Evolutionary conservation across 2,329 filamentous ascomycete species (phyloP), one percentile per base, ranked within the genome.

Genomic region (Diaporthe sp.): DNA sequence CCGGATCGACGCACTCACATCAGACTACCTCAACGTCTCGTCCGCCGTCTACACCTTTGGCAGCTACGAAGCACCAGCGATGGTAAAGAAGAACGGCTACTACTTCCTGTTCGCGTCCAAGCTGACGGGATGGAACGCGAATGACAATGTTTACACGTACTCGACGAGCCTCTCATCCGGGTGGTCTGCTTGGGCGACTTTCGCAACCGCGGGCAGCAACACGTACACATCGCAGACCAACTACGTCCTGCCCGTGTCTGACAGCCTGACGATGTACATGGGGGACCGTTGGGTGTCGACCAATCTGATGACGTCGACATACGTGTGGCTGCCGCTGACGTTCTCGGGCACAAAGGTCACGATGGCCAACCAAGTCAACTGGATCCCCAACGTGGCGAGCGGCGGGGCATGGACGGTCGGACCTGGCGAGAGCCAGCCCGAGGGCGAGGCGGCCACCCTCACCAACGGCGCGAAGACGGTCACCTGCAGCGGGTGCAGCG

Each of bases 61-160:
- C 4, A 86, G 90, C 63, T 86, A 87, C 71, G 92, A 94, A 79
- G 85, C 92, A 0, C 92, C 92, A 0, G 91, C 92, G 0, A 84
- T 94, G n/a, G 81, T 92, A 61, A 93, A 93, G 82, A 87, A 87
- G 25, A 85, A 88, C n/a, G 89, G 87, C 1, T 87, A 88, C 1
- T 94, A 93, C 82, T 93, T 90, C 82, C 89, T 93, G 82, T 92
- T 94, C 79, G 91, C 89, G 2, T 92, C 89, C 0, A 85, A 88
- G 44, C 81, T 90, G 4, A 89, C 87, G 1, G 88, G 88, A 12
- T 91, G 89, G 90, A 83, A 87, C 73, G 85, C 91, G 17, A 93
- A 93, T 77, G 92, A 93, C 81, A 93, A 93, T 78, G 86, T 61
- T 28, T 94, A 77, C 72, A 73, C 58, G 31, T 77, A 76, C 39